These are phyloP conservation scores for Aureoboletus auriporus DNA, from an alignment of 768 basidiomycete genomes.

Conservation along the genomic window DNA sequence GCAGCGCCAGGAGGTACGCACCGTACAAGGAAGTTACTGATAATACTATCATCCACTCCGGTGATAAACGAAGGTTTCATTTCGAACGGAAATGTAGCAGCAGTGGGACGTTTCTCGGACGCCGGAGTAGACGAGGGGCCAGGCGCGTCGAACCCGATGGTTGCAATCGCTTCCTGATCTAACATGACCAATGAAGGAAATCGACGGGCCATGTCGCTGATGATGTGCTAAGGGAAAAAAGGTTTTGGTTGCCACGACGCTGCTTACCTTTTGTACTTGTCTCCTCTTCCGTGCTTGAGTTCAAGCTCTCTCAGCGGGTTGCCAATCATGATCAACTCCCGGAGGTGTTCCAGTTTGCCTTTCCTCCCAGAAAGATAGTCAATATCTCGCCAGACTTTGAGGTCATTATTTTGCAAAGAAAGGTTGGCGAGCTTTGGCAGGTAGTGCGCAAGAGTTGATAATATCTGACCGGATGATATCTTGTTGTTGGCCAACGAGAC, in stretches of 20 bases:
- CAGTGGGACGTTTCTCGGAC: conserved; percentile 40
- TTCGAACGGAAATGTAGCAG: conserved; percentile 74
- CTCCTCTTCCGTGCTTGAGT: conserved; percentile 49
- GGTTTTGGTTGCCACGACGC: not conserved
- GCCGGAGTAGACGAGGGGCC: conserved; percentile 43
- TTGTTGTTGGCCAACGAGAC: conserved; percentile 83
- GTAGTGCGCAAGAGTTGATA: conserved; percentile 63
- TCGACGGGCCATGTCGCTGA: conserved; percentile 74
- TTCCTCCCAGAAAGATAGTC: conserved; percentile 56
- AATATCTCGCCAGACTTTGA: conserved; percentile 67
- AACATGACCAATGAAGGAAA: conserved; percentile 81
- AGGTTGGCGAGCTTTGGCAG: conserved; percentile 79
- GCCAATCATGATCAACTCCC: conserved; percentile 70
- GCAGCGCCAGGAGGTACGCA: conserved; percentile 34
- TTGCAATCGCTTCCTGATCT: conserved; percentile 74
- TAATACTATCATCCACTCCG: conserved; percentile 63
- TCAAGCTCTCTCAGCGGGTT: conserved; percentile 72
- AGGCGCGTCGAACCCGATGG: conserved; percentile 75
- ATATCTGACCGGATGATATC: conserved; percentile 52
- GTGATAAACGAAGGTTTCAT: conserved; percentile 73
- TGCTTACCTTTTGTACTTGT: conserved; percentile 66
- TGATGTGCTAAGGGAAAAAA: conserved; percentile 4
- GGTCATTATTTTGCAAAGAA: conserved; percentile 73
- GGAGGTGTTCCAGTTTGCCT: conserved; percentile 57
- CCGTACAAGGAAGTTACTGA: conserved; percentile 77